phyloP scores from a whole-genome alignment of 805 yeast species.

The Ogataea parapolymorpha region DNA sequence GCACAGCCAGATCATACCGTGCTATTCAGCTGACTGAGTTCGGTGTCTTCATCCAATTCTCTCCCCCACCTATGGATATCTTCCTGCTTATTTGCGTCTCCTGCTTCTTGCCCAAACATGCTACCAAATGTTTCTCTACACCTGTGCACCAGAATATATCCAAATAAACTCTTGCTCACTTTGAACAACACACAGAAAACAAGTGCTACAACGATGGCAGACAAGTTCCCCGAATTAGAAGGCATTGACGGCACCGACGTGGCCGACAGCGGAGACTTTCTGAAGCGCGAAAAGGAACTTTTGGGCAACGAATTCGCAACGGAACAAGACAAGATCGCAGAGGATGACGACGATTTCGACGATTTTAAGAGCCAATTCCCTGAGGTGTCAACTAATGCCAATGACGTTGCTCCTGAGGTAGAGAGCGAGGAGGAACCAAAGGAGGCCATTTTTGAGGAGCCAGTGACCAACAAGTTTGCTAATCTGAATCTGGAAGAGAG shows the following conservation, averaged over 20 bases:
- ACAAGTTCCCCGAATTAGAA: constrained; percentile 71
- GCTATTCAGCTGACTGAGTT: no score
- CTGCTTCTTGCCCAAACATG: background rate
- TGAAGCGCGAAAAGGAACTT: constrained; percentile 64
- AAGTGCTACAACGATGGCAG: constrained; percentile 47
- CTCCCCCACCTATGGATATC: no score
- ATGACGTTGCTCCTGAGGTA: constrained; percentile 14
- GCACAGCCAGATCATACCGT: no score
- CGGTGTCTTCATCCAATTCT: no score
- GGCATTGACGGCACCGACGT: constrained; percentile 36
- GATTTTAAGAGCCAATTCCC: constrained; percentile 68
- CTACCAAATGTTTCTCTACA: background rate
- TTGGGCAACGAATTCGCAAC: constrained; percentile 72
- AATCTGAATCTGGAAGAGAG: constrained; percentile 45
- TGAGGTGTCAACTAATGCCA: constrained; percentile 36
- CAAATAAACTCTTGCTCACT: background rate
- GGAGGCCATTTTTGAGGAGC: constrained; percentile 13
- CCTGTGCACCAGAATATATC: background rate
- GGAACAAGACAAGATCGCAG: constrained; percentile 50
- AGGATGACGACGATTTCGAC: constrained; percentile 45
- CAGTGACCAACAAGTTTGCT: constrained; percentile 41
- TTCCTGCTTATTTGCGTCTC: no score
- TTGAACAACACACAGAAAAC: constrained; percentile 5
- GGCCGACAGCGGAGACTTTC: constrained; percentile 45
- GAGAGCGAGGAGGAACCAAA: constrained; percentile 9